phyloP scores from a whole-genome alignment of 257 asterid species.

The Lithospermum erythrorhizon region DNA sequence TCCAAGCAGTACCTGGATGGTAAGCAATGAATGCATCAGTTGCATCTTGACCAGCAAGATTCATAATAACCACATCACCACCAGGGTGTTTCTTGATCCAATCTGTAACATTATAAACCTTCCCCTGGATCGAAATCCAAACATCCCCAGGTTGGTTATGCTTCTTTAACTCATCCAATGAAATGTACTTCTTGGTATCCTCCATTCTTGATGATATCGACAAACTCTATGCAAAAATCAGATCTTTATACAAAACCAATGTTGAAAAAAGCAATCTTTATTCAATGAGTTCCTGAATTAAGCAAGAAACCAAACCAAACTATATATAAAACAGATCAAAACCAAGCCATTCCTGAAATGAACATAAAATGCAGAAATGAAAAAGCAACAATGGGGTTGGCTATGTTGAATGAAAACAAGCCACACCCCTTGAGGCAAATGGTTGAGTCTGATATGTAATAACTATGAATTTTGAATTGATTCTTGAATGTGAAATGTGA shows the following conservation, averaged over 20 bases:
- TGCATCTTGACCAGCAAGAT: constrained; percentile 41
- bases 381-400: not conserved
- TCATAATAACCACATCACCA: constrained; percentile 30
- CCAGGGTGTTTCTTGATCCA: constrained; percentile 46
- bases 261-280: no score
- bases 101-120: constrained; percentile 35
- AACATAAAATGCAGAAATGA: no score
- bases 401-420: no score
- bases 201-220: constrained; percentile 19
- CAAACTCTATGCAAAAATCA: no score
- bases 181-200: constrained; percentile 21
- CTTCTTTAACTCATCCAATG: constrained; percentile 36
- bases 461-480: no score
- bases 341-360: no score
- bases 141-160: constrained; percentile 28
- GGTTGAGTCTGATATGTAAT: no score
- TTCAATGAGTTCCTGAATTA: not conserved
- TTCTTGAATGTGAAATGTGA: no score
- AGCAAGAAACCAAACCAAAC: not conserved
- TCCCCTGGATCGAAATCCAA: constrained; percentile 51
- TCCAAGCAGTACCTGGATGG: constrained; percentile 32
- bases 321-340: no score
- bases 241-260: no score
- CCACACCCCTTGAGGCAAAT: no score
- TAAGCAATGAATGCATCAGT: constrained; percentile 50